Evolutionary conservation across 345 rosid genomes (phyloP).

Genomic region (Acer yangbiense): DNA sequence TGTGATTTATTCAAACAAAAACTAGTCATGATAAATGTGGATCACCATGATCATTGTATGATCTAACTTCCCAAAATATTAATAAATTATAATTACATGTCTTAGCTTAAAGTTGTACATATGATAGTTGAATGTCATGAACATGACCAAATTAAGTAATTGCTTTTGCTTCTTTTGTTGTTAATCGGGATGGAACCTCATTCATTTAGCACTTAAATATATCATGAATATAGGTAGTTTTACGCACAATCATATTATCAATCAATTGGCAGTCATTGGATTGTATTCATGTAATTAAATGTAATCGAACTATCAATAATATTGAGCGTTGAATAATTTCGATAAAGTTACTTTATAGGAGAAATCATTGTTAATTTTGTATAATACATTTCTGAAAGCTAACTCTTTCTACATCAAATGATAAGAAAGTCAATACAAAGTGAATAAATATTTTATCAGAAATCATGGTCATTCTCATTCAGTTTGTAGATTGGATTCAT

Average conservation of each 20-base stretch:
- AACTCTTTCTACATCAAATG: no score
- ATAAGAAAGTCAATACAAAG: neutral
- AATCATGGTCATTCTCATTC: neutral
- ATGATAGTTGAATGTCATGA: no score
- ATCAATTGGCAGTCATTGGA: neutral
- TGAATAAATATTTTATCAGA: neutral
- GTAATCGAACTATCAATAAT: neutral
- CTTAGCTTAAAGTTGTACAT: no score
- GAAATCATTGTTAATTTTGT: no score
- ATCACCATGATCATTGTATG: neutral
- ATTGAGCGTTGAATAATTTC: neutral
- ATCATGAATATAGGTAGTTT: neutral
- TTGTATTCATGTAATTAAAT: neutral
- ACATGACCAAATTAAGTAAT: no score
- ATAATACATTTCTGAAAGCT: no score
- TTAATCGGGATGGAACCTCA: neutral
- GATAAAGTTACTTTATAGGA: neutral
- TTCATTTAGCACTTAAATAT: neutral
- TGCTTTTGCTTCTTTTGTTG: neutral
- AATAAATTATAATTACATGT: no score
- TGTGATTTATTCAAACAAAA: neutral
- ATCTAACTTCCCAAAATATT: neutral
- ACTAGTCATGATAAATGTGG: no score
- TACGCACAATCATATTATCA: neutral
- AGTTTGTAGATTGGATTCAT: neutral